phyloP scores from a whole-genome alignment of 2,329 filamentous ascomycete species.

The Mariannaea sp. region DNA sequence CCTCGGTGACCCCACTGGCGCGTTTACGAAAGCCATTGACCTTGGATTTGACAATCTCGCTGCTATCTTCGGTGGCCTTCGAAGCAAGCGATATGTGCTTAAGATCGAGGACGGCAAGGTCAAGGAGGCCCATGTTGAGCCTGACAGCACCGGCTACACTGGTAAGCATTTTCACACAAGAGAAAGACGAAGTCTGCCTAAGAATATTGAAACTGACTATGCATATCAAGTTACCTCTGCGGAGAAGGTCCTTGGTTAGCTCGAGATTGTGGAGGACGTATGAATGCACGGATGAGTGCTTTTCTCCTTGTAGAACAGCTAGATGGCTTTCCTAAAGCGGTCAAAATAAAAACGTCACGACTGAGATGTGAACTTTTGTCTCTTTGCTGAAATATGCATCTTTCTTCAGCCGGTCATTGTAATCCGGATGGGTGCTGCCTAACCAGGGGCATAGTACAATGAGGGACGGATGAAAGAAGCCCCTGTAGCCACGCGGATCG shows the following conservation, averaged over 20 bases:
- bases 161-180: conserved; percentile 55
- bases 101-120: conserved; percentile 85
- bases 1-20: conserved; percentile 77
- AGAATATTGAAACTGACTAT: neutral
- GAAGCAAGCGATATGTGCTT: conserved; percentile 88
- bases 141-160: conserved; percentile 82
- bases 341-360: no score
- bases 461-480: no score
- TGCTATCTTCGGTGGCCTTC: conserved; percentile 78
- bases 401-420: neutral
- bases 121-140: conserved; percentile 79
- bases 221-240: conserved; percentile 53
- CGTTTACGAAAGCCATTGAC: conserved; percentile 83
- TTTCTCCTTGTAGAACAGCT: no score
- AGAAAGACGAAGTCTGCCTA: neutral
- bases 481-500: no score
- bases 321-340: no score
- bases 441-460: neutral
- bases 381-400: neutral
- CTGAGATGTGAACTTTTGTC: no score
- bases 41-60: conserved; percentile 72
- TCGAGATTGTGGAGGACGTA: neutral
- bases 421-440: neutral
- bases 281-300: neutral
- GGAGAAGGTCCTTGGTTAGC: conserved; percentile 52